Percentiles rank a stretch among this genome's conserved stretches.
Conservation (phyloP, 2,329 filamentous ascomycete species). For the Hypocrella siamensis region DNA sequence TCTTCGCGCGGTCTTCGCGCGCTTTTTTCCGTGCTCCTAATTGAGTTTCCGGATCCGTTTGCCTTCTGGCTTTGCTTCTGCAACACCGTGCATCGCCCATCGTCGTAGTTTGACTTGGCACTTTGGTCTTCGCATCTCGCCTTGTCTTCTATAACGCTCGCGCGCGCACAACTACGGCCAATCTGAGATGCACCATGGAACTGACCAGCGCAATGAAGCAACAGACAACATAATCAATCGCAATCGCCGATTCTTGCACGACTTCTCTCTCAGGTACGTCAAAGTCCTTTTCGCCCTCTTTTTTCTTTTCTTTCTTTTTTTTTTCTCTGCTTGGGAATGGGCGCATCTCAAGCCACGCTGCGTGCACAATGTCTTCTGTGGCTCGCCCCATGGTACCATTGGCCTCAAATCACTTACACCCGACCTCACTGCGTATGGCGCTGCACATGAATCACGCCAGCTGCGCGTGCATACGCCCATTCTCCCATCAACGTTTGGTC, state of each 20-base stretch:
- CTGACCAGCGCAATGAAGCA: conserved; percentile 5
- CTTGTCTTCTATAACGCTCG: conserved; percentile 2
- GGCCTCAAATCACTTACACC: conserved; percentile 1
- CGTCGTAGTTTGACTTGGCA: conserved; percentile 2
- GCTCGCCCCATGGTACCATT: conserved; percentile 5
- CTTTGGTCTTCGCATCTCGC: not conserved
- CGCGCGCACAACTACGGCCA: no score
- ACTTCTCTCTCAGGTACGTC: conserved; percentile 2
- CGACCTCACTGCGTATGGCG: not conserved
- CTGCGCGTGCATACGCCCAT: no score
- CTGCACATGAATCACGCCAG: no score
- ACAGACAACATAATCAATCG: conserved; percentile 9
- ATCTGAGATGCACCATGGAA: conserved; percentile 3
- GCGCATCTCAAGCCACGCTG: conserved; percentile 5
- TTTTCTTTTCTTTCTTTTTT: not conserved
- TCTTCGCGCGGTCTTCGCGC: not conserved
- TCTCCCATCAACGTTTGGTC: no score
- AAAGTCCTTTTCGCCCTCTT: not conserved
- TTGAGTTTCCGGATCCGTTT: conserved; percentile 7
- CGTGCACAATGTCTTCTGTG: conserved; percentile 12
- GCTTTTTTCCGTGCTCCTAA: conserved; percentile 6
- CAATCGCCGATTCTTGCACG: conserved; percentile 5
- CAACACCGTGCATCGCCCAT: conserved; percentile 6
- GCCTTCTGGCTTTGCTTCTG: conserved; percentile 3
- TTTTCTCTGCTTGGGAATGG: not conserved